Base-by-base conservation (phyloP, 2,329 filamentous ascomycete genomes). In the Gaeumannomyces sp. region DNA sequence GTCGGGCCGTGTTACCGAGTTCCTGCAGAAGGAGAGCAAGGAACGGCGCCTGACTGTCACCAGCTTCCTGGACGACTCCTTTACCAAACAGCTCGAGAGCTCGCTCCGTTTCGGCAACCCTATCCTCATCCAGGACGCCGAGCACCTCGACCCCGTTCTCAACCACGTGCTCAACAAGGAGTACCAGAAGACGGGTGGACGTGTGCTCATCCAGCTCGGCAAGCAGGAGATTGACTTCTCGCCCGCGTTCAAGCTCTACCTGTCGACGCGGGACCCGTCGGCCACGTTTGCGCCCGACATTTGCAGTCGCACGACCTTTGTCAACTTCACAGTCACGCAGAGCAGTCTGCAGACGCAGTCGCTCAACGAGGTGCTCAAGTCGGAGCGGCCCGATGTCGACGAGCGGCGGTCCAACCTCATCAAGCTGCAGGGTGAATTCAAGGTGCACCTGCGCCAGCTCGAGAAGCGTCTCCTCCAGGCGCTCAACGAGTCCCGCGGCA, bases 141-240 rank as follows among this genome's bases (percentile, higher is more conserved):
- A 99, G 78, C 91, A 99, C 75, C 81, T 99, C 65, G 95, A 99
- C 73, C 96, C 96, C 0, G 93, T 99, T 66, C 88, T 99, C 71
- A 99, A 98, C 73, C 95, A 99, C 72, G 94, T 99, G 65, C 87
- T 99, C 77, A 99, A 99, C 81, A 99, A 99, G 77, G 95, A 99
- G 74, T 99, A 99, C 77, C 96, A 99, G 78, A 96, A 93, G 80
- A 99, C 96, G 33, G 95, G 95, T 70, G 95, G 95, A 28, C 94
- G 95, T 84, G 94, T 98, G 60, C 87, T 99, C 64, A 99, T 99
- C 68, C 95, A 99, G 77, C 90, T 99, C 57, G 95, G 95, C 72
- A 97, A 95, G 78, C 96, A 99, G 77, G 93, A 99, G 78, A 99
- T 99, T 69, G 95, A 99, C 77, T 99, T 99, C 79, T 99, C 95